Evolutionary conservation across 441 rosid genomes (phyloP).

Genomic region (Eugenia klotzschiana): DNA sequence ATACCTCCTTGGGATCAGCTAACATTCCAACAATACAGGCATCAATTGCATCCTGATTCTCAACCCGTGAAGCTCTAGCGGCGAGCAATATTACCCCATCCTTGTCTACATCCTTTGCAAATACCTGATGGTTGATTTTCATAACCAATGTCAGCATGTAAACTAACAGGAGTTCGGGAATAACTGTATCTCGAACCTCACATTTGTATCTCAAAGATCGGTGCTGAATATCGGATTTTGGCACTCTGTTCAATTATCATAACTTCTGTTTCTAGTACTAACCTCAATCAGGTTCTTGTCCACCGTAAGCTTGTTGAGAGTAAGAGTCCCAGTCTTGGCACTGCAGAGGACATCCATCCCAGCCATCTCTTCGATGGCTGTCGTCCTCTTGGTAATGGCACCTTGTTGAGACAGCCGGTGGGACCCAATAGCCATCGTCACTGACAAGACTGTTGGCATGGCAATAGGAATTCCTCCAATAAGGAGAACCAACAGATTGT

Average conservation of each 20-base stretch:
- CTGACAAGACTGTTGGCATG: constrained; percentile 65
- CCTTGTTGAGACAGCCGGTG: constrained; percentile 61
- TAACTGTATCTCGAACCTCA: neutral
- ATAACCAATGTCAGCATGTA: neutral
- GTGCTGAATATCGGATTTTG: no score
- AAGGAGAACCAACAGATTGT: constrained; percentile 51
- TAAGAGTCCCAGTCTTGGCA: constrained; percentile 68
- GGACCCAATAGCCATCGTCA: constrained; percentile 65
- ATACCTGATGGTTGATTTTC: constrained; percentile 22
- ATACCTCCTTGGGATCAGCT: constrained; percentile 49
- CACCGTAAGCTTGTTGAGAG: constrained; percentile 64
- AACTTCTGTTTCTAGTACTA: neutral
- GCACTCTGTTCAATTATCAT: neutral
- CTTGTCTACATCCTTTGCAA: constrained; percentile 32
- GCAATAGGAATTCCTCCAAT: constrained; percentile 70
- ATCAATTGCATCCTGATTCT: constrained; percentile 69
- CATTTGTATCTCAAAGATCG: neutral
- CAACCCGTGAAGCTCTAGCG: constrained; percentile 61
- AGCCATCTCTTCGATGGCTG: constrained; percentile 65
- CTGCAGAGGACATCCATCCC: constrained; percentile 71
- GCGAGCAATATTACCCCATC: constrained; percentile 37
- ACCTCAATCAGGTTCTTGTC: constrained; percentile 55
- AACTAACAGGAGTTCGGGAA: neutral
- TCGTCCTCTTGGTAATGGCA: constrained; percentile 64
- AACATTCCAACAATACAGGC: constrained; percentile 64